A percentile compares a stretch with the other conserved stretches of the same genome.
phyloP scores from a whole-genome alignment of 345 rosid genomes.

The Citrus inodora region DNA sequence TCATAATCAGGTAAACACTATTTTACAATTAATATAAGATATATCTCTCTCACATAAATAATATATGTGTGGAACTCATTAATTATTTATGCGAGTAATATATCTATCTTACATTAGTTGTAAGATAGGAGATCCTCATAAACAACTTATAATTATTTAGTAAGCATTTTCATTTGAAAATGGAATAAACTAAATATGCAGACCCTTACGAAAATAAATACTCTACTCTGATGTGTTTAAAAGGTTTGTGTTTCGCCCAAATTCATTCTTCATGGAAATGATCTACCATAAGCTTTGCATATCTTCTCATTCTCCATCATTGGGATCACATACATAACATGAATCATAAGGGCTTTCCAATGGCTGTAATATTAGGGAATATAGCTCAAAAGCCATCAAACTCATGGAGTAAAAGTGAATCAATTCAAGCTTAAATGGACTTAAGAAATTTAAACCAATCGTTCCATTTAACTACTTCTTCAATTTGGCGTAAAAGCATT shows the following conservation, averaged over 20 bases:
- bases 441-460: too few species aligned
- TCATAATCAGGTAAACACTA: neutral
- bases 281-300: neutral
- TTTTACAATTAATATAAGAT: accelerated
- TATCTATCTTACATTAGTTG: too few species aligned
- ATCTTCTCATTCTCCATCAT: neutral
- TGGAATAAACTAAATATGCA: constrained; percentile 10
- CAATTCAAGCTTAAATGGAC: too few species aligned
- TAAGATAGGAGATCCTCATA: neutral
- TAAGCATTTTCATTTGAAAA: neutral
- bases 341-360: too few species aligned
- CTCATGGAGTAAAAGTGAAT: too few species aligned
- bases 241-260: neutral
- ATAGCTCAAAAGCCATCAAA: too few species aligned
- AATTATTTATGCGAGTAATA: too few species aligned
- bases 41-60: accelerated
- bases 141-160: neutral
- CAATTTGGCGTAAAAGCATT: too few species aligned
- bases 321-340: neutral
- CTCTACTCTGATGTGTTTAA: neutral
- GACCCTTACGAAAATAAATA: neutral
- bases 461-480: too few species aligned
- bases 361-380: too few species aligned
- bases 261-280: neutral
- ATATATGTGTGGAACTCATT: accelerated